phyloP scores from a whole-genome alignment of 345 rosid genomes.

The Rhodomyrtus tomentosa region DNA sequence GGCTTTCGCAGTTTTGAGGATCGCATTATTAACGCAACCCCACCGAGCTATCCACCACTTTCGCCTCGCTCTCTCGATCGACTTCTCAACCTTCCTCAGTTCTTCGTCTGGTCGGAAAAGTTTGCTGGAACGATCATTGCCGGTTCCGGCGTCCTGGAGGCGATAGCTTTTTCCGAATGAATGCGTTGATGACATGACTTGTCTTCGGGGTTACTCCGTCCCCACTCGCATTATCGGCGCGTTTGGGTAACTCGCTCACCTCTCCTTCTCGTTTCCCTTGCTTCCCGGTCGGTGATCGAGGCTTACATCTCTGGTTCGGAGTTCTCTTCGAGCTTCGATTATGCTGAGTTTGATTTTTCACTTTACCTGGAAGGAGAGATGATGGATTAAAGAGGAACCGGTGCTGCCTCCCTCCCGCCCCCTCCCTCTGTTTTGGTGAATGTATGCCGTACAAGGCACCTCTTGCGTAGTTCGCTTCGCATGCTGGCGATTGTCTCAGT shows the following conservation, averaged over 20 bases:
- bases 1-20: background rate
- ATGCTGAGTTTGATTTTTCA: background rate
- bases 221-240: slow-evolving; percentile 17
- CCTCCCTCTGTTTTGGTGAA: slow-evolving; percentile 1
- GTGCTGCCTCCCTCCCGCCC: background rate
- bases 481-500: background rate
- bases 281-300: background rate
- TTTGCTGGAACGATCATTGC: background rate
- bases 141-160: background rate
- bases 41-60: background rate
- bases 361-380: background rate
- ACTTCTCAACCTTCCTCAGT: slow-evolving; percentile 2
- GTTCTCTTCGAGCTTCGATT: background rate
- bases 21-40: background rate
- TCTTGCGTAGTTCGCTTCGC: background rate
- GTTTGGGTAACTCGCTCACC: background rate
- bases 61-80: slow-evolving; percentile 3
- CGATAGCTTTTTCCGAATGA: background rate
- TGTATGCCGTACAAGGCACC: slow-evolving; percentile 34
- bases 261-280: background rate
- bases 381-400: background rate
- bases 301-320: background rate
- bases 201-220: slow-evolving; percentile 10
- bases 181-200: slow-evolving; percentile 26
- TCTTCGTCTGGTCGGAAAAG: background rate